Evolutionary conservation across 2,329 filamentous ascomycete species (phyloP).

Genomic region (Neobulgaria alba): DNA sequence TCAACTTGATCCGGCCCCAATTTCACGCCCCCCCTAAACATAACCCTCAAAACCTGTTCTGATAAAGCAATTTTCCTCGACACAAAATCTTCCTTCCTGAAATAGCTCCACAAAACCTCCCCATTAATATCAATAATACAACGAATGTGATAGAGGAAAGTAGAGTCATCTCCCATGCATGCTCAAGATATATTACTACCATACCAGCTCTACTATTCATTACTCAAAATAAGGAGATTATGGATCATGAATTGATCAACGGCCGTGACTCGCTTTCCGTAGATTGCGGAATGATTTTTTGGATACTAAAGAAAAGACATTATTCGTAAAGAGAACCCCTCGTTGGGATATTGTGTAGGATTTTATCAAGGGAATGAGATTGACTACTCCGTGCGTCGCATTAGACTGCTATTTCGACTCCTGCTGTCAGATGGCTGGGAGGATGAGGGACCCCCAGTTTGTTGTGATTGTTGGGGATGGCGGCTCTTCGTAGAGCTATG

Average conservation of each 20-base stretch:
- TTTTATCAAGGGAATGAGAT: not conserved
- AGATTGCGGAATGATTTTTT: conserved; percentile 12
- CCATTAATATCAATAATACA: not conserved
- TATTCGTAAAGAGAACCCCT: conserved; percentile 15
- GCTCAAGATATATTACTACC: not conserved
- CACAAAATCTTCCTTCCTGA: not conserved
- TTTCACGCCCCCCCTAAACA: not conserved
- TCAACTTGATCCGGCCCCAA: not conserved
- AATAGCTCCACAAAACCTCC: not conserved
- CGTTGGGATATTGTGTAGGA: conserved; percentile 4
- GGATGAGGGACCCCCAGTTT: conserved; percentile 13
- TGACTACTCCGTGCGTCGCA: conserved; percentile 16
- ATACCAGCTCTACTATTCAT: conserved; percentile 4
- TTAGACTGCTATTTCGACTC: conserved; percentile 16
- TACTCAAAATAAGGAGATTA: conserved; percentile 10
- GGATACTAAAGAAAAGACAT: conserved; percentile 14
- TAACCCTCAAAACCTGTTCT: not conserved
- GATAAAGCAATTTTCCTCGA: not conserved
- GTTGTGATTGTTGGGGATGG: conserved; percentile 14
- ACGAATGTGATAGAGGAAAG: not conserved
- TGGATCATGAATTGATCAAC: conserved; percentile 6
- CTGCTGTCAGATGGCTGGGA: conserved; percentile 9
- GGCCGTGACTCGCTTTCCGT: conserved; percentile 11
- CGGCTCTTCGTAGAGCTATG: conserved; percentile 40
- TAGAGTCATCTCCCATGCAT: not conserved